Base-by-base conservation (phyloP, 441 rosid species). In the Euphorbia celastroides region DNA sequence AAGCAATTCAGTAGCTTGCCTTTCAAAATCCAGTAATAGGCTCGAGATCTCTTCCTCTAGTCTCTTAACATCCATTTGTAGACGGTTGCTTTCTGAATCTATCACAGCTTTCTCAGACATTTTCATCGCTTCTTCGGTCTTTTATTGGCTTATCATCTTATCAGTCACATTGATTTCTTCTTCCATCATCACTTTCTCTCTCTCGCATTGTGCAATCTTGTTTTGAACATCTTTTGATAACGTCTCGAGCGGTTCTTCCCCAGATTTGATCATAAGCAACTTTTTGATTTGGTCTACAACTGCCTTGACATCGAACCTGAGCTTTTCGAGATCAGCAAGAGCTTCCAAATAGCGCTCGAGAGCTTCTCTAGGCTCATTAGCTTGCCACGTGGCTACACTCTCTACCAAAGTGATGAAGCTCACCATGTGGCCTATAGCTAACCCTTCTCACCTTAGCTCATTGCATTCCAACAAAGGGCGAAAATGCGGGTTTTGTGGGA, bases 401-500 rank as follows among this genome's bases (percentile, higher is more conserved):
- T 62, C 66, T 7, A 17, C 66, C 23, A 62, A 9, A 62, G 32
- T 62, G 36, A 27, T 57, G 2, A 64, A 64, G 30, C 17, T 64
- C 58, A 64, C 30, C 68, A 64, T 50, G 32, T 64, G 58, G 11
- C 59, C 68, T 3, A 64, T 64, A 20, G 68, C 68, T 27, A 22
- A 64, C 22, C 68, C 68, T 32, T 65, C 68, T 4, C 68, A 60
- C 7, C 7, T 32, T 22, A n/a, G 10, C 59, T 30, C 68, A 14
- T 51, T 34, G 9, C 19, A 8, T 22, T 65, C 32, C 12, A 51
- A 22, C 31, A 65, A 65, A 65, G 68, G 68, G 22, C 68, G 13
- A 52, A 65, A 65, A 65, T 65, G 68, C 7, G 68, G 68, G 7
- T 65, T 65, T 22, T 65, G 68, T 19, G 68, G 68, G 19, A 65